A percentile compares a stretch with the other conserved stretches of the same genome.
Conservation (phyloP, 768 basidiomycete genomes). For the Stropharia rugosoannulata region DNA sequence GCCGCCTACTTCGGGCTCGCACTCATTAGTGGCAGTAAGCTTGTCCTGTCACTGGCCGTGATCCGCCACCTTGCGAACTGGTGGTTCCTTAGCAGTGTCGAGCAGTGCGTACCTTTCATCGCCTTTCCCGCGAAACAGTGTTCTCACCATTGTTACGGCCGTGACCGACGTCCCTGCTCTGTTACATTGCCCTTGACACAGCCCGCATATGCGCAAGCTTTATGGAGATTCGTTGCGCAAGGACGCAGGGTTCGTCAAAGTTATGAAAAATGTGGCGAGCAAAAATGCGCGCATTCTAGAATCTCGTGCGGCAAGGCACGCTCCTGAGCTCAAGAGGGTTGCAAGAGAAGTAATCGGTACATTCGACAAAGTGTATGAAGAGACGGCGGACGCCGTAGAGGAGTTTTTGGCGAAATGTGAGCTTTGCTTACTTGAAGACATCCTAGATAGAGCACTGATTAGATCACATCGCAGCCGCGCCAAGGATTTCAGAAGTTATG, state of each 20-base stretch:
- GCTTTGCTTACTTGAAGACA: constrained; percentile 22
- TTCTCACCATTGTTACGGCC: too few species aligned
- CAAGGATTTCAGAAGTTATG: constrained; percentile 84
- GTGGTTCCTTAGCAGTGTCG: constrained; percentile 94
- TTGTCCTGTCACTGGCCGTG: constrained; percentile 84
- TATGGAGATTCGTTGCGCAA: constrained; percentile 93
- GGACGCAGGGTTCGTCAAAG: constrained; percentile 97
- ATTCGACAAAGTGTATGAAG: constrained; percentile 94
- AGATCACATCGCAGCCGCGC: constrained; percentile 59
- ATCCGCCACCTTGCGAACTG: constrained; percentile 85
- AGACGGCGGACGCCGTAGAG: constrained; percentile 90
- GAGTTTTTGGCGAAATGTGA: constrained; percentile 90
- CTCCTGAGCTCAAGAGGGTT: constrained; percentile 73
- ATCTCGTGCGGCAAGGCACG: constrained; percentile 75
- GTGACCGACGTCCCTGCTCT: not conserved
- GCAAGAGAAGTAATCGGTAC: constrained; percentile 92
- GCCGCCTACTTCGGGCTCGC: constrained; percentile 94
- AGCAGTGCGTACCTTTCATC: constrained; percentile 62
- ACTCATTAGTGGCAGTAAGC: constrained; percentile 88
- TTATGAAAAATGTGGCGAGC: constrained; percentile 91
- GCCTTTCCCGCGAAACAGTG: not conserved
- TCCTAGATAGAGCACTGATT: not conserved
- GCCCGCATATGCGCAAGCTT: constrained; percentile 97
- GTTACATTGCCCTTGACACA: constrained; percentile 26
- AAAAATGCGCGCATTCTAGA: constrained; percentile 79